These are phyloP conservation scores for Sarcomyxa edulis DNA, from an alignment of 768 basidiomycete genomes.

Conservation along the genomic window DNA sequence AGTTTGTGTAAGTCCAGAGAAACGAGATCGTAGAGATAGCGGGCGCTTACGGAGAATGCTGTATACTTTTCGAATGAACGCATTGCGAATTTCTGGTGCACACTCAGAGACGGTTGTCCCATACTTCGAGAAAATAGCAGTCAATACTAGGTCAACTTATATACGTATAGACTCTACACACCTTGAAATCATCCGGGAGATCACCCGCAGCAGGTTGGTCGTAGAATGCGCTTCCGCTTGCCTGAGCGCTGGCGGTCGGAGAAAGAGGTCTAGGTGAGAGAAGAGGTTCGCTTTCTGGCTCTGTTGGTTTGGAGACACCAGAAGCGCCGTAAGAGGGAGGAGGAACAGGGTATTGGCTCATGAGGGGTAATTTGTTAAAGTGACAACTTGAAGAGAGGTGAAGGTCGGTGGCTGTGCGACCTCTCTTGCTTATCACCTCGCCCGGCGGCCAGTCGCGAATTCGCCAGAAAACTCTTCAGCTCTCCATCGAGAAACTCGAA, in stretches of 20 bases:
- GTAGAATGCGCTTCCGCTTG: constrained; percentile 44
- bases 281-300: constrained; percentile 49
- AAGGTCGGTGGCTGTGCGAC: too few species aligned
- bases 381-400: too few species aligned
- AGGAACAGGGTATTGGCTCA: constrained; percentile 57
- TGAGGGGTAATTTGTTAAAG: too few species aligned
- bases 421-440: too few species aligned
- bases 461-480: too few species aligned
- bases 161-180: constrained; percentile 21
- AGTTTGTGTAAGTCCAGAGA: constrained; percentile 4
- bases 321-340: constrained; percentile 59
- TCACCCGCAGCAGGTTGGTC: constrained; percentile 74
- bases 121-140: constrained; percentile 41
- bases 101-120: constrained; percentile 78
- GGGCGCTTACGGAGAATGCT: constrained; percentile 84
- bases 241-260: constrained; percentile 34
- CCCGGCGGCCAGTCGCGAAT: too few species aligned
- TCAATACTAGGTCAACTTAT: neutral
- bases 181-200: constrained; percentile 93
- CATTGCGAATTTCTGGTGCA: constrained; percentile 70
- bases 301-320: constrained; percentile 24
- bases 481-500: too few species aligned
- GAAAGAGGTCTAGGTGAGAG: too few species aligned
- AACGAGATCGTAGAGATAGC: constrained; percentile 9
- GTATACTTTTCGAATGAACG: constrained; percentile 90